Percentiles rank a stretch among this genome's conserved stretches.
Conservation (phyloP, 176 grass and related monocot genomes). For the Chloris gayana region DNA sequence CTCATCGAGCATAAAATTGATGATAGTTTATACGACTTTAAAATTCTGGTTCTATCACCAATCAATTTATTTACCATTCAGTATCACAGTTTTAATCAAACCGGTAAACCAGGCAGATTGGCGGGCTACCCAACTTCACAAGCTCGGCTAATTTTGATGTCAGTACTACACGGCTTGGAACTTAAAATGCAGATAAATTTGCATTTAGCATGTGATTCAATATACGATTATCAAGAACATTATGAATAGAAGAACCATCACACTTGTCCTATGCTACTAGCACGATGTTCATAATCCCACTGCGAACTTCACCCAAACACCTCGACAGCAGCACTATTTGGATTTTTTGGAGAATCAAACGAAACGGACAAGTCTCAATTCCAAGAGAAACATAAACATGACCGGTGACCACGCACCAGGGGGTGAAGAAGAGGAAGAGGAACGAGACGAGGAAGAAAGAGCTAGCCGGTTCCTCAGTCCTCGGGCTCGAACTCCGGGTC, state of each 20-base stretch:
- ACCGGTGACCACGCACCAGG: neutral
- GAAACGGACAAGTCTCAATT: neutral
- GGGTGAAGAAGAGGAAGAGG: neutral
- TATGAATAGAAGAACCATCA: neutral
- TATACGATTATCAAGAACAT: neutral
- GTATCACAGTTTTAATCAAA: neutral
- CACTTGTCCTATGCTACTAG: neutral
- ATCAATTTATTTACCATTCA: neutral
- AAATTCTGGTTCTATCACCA: neutral
- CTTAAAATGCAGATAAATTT: neutral
- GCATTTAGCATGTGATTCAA: neutral
- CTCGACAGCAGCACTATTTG: slow-evolving; percentile 9
- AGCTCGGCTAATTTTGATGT: neutral
- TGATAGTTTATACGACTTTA: neutral
- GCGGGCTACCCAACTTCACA: neutral
- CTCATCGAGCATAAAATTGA: neutral
- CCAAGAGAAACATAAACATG: slow-evolving; percentile 7
- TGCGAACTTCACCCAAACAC: slow-evolving; percentile 20
- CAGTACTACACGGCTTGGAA: neutral
- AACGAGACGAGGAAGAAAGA: too few species aligned
- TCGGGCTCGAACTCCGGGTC: slow-evolving; percentile 60
- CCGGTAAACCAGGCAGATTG: too few species aligned
- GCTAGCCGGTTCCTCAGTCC: slow-evolving; percentile 25
- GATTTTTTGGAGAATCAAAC: neutral
- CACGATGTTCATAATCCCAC: neutral